Evolutionary conservation across 345 rosid species (phyloP), one percentile per base, ranked within the genome.

Genomic region (Citrus medica): DNA sequence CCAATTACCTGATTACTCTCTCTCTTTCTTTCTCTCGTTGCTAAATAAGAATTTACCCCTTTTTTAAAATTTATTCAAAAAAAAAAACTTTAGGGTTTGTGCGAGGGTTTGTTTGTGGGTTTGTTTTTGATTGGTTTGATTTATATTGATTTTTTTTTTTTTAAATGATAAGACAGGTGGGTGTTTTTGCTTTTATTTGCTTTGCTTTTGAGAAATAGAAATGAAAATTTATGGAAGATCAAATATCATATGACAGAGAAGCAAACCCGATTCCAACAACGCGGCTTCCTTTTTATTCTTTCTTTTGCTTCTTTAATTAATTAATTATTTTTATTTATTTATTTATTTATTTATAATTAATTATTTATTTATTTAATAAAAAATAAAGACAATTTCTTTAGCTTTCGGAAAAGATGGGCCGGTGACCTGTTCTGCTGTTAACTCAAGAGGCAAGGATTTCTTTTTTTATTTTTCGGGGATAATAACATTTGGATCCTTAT

Each of bases 1-100:
- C 55, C 58, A 46, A 65, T 4, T 75, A 75, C 78, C 78, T 64
- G 61, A 75, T 65, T 27, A 46, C 69, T 62, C 67, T 38, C 42
- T 38, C 42, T n/a, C 7, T 22, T 6, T 37, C 24, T 19, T 2
- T 24, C 65, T n/a, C 35, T 17, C 6, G 24, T 22, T 27, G 48
- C 51, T 1, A 32, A 59, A 3, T 16, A 56, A 32, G 33, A 72
- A 72, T 27, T 71, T 28, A 37, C 55, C 6, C 19, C 16, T 24
- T 30, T 16, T 38, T 13, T 10, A 46, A 46, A 42, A 12, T 12
- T 46, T 46, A 13, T 46, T 46, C 9, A 0, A 46, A 46, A 46
- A 42, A 42, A 12, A 12, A 12, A 46, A 46, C 14, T 46, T 46
- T 46, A 46, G 51, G 51, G 32, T 40, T 40, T 42, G 14, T 7